Percentiles rank a stretch among this genome's conserved stretches.
These are phyloP conservation scores for Penicillium egyptiacum DNA, from an alignment of 495 filamentous ascomycete species.

Conservation along the genomic window DNA sequence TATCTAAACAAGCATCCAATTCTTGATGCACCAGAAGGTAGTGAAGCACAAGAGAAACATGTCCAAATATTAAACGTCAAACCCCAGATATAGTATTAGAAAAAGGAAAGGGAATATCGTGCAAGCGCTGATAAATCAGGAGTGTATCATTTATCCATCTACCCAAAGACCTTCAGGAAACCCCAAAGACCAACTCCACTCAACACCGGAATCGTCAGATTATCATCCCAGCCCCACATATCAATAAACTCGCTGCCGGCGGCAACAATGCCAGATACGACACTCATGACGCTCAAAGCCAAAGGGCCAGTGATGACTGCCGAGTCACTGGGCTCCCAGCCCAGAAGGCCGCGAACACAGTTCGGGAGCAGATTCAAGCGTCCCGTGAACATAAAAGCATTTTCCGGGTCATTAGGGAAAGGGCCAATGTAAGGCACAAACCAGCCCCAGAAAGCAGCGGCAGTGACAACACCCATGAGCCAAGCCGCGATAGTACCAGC, in stretches of 20 bases:
- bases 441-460: slow-evolving; percentile 83
- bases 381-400: slow-evolving; percentile 81
- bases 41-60: background rate
- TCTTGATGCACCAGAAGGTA: slow-evolving; percentile 21
- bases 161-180: slow-evolving; percentile 87
- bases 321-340: slow-evolving; percentile 43
- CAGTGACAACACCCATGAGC: slow-evolving; percentile 74
- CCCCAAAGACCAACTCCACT: slow-evolving; percentile 90
- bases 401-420: slow-evolving; percentile 63
- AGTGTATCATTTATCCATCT: slow-evolving; percentile 12
- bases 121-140: slow-evolving; percentile 2
- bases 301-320: slow-evolving; percentile 58
- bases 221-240: slow-evolving; percentile 92
- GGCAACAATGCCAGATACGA: slow-evolving; percentile 84
- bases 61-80: slow-evolving; percentile 9
- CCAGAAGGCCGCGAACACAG: slow-evolving; percentile 48
- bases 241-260: slow-evolving; percentile 88
- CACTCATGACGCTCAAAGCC: slow-evolving; percentile 81
- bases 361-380: slow-evolving; percentile 61
- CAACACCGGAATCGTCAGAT: slow-evolving; percentile 90
- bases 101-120: slow-evolving; percentile 9
- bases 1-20: slow-evolving; percentile 21
- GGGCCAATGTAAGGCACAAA: slow-evolving; percentile 68
- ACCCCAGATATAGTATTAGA: slow-evolving; percentile 14
- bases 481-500: slow-evolving; percentile 86